Evolutionary conservation across 2,329 filamentous ascomycete species (phyloP).

Genomic region (Fusarium sarcochroum): DNA sequence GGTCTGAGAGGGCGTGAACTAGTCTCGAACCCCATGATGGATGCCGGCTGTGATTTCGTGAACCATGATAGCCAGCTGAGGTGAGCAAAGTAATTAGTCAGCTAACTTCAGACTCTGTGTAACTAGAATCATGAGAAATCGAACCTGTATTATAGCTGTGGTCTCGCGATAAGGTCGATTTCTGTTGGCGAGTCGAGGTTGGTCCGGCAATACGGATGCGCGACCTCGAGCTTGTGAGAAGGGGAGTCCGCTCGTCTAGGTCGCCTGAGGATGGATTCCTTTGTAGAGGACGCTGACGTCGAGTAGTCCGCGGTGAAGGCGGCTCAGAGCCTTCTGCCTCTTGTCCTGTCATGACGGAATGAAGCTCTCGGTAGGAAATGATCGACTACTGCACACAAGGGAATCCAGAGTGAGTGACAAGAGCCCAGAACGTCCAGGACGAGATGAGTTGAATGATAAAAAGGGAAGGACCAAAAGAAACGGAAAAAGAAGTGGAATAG

Average conservation of each 20-base stretch:
- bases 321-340: slow-evolving; percentile 52
- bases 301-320: slow-evolving; percentile 52
- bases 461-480: slow-evolving; percentile 1
- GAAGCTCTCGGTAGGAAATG: slow-evolving; percentile 3
- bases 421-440: slow-evolving; percentile 10
- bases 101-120: background rate
- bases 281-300: slow-evolving; percentile 47
- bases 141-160: slow-evolving; percentile 61
- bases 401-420: slow-evolving; percentile 2
- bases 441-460: background rate
- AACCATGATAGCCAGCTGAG: slow-evolving; percentile 56
- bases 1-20: slow-evolving; percentile 71
- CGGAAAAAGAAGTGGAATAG: slow-evolving; percentile 15
- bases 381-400: background rate
- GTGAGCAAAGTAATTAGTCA: slow-evolving; percentile 31
- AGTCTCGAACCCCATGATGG: slow-evolving; percentile 73
- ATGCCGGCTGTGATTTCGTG: slow-evolving; percentile 68
- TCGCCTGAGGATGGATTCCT: slow-evolving; percentile 50
- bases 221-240: slow-evolving; percentile 58
- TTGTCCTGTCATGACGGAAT: slow-evolving; percentile 51
- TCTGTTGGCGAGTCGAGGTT: slow-evolving; percentile 47
- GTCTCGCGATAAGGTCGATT: slow-evolving; percentile 53
- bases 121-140: background rate
- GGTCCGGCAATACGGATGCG: slow-evolving; percentile 58
- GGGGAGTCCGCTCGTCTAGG: slow-evolving; percentile 61